These are phyloP conservation scores for Populus ilicifolia DNA, from an alignment of 345 rosid genomes.

Conservation along the genomic window DNA sequence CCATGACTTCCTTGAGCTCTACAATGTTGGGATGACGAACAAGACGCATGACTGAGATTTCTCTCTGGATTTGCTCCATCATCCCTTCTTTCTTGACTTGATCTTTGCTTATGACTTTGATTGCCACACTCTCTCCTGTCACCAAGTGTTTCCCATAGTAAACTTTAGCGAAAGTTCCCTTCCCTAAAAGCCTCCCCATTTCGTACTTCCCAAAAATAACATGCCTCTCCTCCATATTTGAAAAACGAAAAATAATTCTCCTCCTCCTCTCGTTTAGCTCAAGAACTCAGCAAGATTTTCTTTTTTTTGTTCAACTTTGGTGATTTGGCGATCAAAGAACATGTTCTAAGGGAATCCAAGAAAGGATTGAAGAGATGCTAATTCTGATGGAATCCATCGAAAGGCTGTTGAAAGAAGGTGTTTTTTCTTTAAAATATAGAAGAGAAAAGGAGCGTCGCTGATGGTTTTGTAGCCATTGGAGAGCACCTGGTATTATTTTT, in stretches of 20 bases:
- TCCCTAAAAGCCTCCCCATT: not conserved
- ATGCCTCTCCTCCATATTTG: not conserved
- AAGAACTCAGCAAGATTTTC: not conserved
- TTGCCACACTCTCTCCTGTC: not conserved
- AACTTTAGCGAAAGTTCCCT: not conserved
- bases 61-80: not conserved
- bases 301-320: not conserved
- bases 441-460: not conserved
- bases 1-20: slow-evolving; percentile 1
- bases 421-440: too few relatives aligned
- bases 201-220: not conserved
- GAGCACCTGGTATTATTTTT: slow-evolving; percentile 1
- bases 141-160: not conserved
- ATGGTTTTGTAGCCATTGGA: not conserved
- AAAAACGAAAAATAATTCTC: not conserved
- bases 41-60: slow-evolving; percentile 1
- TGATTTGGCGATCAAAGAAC: not conserved
- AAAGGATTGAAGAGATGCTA: slow-evolving; percentile 31
- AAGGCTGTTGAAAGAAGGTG: too few relatives aligned
- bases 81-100: not conserved
- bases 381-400: slow-evolving; percentile 36
- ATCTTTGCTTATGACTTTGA: not conserved
- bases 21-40: slow-evolving; percentile 1
- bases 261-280: not conserved
- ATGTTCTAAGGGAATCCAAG: slow-evolving; percentile 34